Conservation (phyloP, 768 basidiomycete species). For the Rhizopogon vulgaris region DNA sequence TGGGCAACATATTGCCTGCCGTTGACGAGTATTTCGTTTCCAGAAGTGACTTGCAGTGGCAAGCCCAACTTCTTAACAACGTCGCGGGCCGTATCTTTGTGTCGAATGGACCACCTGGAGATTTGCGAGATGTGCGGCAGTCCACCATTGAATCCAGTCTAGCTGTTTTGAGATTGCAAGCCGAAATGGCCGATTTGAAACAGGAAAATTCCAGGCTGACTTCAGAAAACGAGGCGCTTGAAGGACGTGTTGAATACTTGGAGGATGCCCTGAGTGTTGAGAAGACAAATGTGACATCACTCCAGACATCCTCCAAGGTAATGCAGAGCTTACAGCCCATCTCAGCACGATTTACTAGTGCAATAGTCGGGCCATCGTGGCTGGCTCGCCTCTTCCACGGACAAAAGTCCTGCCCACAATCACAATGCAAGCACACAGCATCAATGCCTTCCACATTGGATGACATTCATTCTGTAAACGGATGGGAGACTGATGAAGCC, state of each 20-base stretch:
- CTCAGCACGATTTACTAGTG: constrained; percentile 10
- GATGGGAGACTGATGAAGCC: not conserved
- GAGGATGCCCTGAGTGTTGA: constrained; percentile 9
- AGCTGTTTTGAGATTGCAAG: constrained; percentile 36
- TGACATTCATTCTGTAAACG: not conserved
- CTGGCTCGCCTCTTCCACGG: constrained; percentile 4
- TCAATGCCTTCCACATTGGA: not conserved
- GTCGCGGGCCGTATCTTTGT: constrained; percentile 55
- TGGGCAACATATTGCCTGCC: constrained; percentile 40
- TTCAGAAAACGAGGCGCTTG: constrained; percentile 20
- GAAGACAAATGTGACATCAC: not conserved
- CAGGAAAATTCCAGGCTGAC: constrained; percentile 20
- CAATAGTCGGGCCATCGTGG: constrained; percentile 13
- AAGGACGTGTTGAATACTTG: constrained; percentile 19
- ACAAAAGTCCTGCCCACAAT: constrained; percentile 7
- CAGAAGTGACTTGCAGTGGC: constrained; percentile 50
- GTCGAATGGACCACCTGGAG: constrained; percentile 21
- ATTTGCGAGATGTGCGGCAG: constrained; percentile 20
- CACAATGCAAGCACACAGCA: constrained; percentile 3
- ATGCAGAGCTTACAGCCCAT: not conserved
- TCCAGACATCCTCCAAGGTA: not conserved
- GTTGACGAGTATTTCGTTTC: constrained; percentile 39
- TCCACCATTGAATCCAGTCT: constrained; percentile 46
- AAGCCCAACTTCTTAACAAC: constrained; percentile 55
- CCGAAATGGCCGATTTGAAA: constrained; percentile 33